Evolutionary conservation across 805 yeast genomes (phyloP), one percentile per base, ranked within the genome.

Genomic region (Teunomyces pallodes): DNA sequence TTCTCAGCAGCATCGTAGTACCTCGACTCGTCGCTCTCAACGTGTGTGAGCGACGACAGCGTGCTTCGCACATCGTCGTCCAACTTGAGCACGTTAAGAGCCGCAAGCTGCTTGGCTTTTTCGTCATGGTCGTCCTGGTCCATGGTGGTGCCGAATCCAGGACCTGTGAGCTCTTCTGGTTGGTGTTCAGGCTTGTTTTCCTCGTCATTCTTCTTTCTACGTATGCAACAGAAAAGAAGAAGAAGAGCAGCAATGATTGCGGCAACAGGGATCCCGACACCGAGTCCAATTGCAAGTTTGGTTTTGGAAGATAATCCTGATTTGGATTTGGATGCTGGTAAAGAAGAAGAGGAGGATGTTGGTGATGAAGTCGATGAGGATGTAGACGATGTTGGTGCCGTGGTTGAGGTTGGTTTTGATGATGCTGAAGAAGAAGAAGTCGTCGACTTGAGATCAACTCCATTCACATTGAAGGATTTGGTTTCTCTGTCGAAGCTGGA

Each of bases 261-360:
- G 3, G 81, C 67, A 0, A 78, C 61, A 1, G 96, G 96, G 42
- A 94, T 76, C 1, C 86, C 88, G n/a, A 87, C 91, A 47, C 97
- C 97, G 50, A 91, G 77, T 1, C 91, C 96, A 60, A 92, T 87
- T 0, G 96, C 96, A n/a, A 88, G 72, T 2, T 80, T 78, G 54
- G 79, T 84, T 45, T 71, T 74, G 39, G 66, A 67, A 32, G 62
- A 46, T 46, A 51, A 44, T 39, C 24, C 26, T 9, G 38, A 28
- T 3, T 20, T 20, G 24, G 41, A 9, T 9, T 33, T 39, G 33
- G 35, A 30, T 2, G 51, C 8, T 9, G 49, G 13, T n/a, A 57
- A 47, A 9, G 61, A 40, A 6, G 59, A 36, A 20, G 53, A 26
- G 5, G 62, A 32, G 16, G 62, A 30, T 2, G 51, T 12, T 9